Conservation (phyloP, 306 rosid genomes). For the Medicago lupulina region DNA sequence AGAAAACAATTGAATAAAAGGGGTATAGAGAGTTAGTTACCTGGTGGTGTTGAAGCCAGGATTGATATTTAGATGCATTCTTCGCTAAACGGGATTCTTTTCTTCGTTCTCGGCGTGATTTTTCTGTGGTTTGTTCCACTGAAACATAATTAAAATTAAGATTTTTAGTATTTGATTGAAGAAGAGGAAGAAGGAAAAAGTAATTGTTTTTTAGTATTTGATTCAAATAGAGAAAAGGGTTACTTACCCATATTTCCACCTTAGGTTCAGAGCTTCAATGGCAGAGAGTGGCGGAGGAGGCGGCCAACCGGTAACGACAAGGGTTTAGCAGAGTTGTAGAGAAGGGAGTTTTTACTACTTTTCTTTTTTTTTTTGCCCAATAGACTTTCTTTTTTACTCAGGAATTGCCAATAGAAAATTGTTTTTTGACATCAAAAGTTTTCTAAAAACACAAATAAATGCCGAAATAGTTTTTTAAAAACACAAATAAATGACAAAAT, state of each 20-base stretch:
- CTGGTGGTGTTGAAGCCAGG: constrained; percentile 64
- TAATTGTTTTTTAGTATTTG: background rate
- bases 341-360: too few species aligned
- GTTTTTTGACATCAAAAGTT: too few species aligned
- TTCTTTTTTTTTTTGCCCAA: too few species aligned
- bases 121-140: constrained; percentile 45
- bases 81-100: constrained; percentile 70
- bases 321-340: too few species aligned
- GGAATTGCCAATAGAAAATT: too few species aligned
- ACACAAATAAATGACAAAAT: too few species aligned
- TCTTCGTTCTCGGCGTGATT: constrained; percentile 68
- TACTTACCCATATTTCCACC: background rate
- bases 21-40: constrained; percentile 39
- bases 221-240: background rate
- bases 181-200: background rate
- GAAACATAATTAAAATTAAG: background rate
- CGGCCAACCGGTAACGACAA: too few species aligned
- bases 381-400: too few species aligned
- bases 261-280: background rate
- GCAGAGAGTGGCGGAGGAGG: too few species aligned
- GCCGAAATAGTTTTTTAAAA: too few species aligned
- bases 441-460: too few species aligned
- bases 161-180: background rate
- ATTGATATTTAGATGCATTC: constrained; percentile 57
- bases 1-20: background rate